phyloP scores from a whole-genome alignment of 805 yeast species.

The Saccharomycopsis vini region DNA sequence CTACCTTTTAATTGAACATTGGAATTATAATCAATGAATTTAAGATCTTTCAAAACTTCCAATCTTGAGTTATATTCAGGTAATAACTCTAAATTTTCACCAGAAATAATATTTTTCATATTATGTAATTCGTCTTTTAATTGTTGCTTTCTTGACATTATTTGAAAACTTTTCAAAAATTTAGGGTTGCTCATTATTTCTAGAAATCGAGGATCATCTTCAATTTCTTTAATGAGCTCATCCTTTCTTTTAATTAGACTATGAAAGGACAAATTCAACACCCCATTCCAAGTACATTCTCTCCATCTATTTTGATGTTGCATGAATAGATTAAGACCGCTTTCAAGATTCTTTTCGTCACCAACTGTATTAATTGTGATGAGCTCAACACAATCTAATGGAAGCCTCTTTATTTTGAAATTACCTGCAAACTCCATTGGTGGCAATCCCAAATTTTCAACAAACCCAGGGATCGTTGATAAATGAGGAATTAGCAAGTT shows the following conservation, averaged over 20 bases:
- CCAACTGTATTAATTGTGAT: slow-evolving; percentile 28
- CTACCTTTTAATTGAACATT: slow-evolving; percentile 79
- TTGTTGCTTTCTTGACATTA: slow-evolving; percentile 36
- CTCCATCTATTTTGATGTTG: slow-evolving; percentile 33
- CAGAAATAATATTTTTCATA: slow-evolving; percentile 59
- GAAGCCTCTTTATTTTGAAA: slow-evolving; percentile 18
- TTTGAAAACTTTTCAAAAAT: slow-evolving; percentile 37
- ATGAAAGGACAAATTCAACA: slow-evolving; percentile 28
- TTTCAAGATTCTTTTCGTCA: slow-evolving; percentile 22
- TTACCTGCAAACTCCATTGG: slow-evolving; percentile 19
- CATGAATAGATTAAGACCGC: slow-evolving; percentile 30
- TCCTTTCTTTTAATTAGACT: slow-evolving; percentile 33
- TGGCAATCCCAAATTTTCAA: slow-evolving; percentile 14
- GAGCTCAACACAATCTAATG: slow-evolving; percentile 26
- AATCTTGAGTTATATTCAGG: slow-evolving; percentile 93
- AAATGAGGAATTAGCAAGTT: slow-evolving; percentile 25
- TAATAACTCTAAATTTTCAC: slow-evolving; percentile 77
- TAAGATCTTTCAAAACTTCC: slow-evolving; percentile 66
- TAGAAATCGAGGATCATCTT: slow-evolving; percentile 18
- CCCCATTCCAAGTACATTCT: slow-evolving; percentile 34
- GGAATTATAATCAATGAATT: slow-evolving; percentile 65
- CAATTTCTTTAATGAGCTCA: slow-evolving; percentile 27
- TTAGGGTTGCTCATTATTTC: slow-evolving; percentile 31
- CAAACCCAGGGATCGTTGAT: slow-evolving; percentile 24
- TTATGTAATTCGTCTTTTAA: slow-evolving; percentile 44